Base-by-base conservation (phyloP, 495 filamentous ascomycete genomes). In the Aspergillus avenaceus region DNA sequence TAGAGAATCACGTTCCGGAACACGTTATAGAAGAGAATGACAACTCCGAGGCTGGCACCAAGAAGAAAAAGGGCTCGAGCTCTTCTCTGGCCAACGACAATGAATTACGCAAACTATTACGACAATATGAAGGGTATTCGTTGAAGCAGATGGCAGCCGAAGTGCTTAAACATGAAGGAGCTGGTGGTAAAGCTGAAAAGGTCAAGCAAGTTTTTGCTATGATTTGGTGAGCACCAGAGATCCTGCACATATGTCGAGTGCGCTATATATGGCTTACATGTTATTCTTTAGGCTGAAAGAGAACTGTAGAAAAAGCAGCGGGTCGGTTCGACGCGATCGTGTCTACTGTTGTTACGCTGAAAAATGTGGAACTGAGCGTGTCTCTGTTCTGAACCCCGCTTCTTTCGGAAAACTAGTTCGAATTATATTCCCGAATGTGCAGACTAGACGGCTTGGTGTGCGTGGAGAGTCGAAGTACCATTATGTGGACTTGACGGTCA, bases 381-480 rank as follows among this genome's bases (percentile, higher is more conserved):
- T 98, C 36, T 90, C 90, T 4, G 88, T 95, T 4, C 59, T 98
- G 47, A 98, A 98, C 58, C 91, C 95, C 25, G 93, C 93, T 5
- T 97, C 91, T 5, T 98, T 98, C 71, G 93, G 93, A 26, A 98
- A 98, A 64, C 81, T 97, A 22, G 93, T 98, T 22, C 82, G 95
- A 9, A 91, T 97, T 24, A 88, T 97, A 31, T 98, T 97, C 54
- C 92, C 91, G 1, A 91, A 90, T 37, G 83, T 98, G 14, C 91
- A 95, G 62, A 97, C 93, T 9, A 81, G 93, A 31, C 79, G 93
- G 42, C 76, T 98, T 11, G 93, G 93, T 37, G 90, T 97, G 32
- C 84, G 93, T 18, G 95, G 95, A 34, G 91, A 97, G 69, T 97
- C 95, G 5, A 98, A 98, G 65, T 98, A 98, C 65, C 95, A 98